phyloP scores from a whole-genome alignment of 495 filamentous ascomycete species.

The Aspergillus nidulans region DNA sequence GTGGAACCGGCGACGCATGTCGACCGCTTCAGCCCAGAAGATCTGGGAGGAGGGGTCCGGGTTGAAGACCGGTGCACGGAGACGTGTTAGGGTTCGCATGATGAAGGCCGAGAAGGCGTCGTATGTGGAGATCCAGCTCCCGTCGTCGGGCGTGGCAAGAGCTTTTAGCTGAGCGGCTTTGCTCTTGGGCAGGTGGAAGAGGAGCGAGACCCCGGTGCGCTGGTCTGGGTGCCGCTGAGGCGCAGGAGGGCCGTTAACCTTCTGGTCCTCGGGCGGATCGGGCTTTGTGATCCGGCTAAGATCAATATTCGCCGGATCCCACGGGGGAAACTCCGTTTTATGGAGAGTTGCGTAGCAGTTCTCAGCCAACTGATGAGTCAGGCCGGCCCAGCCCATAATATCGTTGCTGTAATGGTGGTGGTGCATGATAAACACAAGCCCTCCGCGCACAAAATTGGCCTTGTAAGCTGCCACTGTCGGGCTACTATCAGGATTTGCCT shows the following conservation, averaged over 20 bases:
- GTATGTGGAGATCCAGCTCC: constrained; percentile 38
- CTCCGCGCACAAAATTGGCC: constrained; percentile 41
- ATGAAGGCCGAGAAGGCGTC: constrained; percentile 39
- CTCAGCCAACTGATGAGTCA: constrained; percentile 38
- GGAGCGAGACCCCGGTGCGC: constrained; percentile 19
- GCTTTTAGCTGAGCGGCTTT: constrained; percentile 37
- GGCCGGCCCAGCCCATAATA: constrained; percentile 37
- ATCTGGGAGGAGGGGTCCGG: constrained; percentile 19
- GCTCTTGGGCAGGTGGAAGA: constrained; percentile 42
- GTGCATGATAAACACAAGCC: constrained; percentile 39
- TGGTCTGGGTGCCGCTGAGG: constrained; percentile 31
- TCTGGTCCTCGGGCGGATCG: constrained; percentile 11
- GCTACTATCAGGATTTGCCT: constrained; percentile 25
- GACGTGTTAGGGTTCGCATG: constrained; percentile 30
- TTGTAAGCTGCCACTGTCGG: constrained; percentile 37
- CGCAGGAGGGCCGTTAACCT: constrained; percentile 26
- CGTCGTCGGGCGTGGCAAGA: constrained; percentile 28
- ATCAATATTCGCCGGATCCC: constrained; percentile 30
- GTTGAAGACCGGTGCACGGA: constrained; percentile 31
- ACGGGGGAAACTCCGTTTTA: constrained; percentile 26
- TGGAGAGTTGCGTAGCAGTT: constrained; percentile 35
- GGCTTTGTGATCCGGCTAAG: constrained; percentile 25
- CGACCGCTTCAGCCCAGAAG: constrained; percentile 31
- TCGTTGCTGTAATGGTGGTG: constrained; percentile 43
- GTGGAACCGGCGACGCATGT: constrained; percentile 36